Evolutionary conservation across 1,139 yeast genomes (phyloP).

Genomic region (Wickerhamomyces sp.): DNA sequence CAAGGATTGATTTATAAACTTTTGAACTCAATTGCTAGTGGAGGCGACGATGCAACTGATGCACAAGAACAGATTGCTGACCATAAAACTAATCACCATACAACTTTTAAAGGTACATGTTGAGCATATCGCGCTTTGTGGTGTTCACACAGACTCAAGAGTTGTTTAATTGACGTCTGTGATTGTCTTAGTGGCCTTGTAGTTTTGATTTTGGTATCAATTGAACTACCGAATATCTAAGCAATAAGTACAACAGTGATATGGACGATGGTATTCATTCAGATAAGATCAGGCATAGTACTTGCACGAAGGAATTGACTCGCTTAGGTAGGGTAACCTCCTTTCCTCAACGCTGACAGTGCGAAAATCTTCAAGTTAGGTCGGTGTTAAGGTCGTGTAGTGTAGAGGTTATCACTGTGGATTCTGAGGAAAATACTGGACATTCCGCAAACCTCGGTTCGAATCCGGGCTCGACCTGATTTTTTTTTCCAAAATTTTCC

Average conservation of each 20-base stretch:
- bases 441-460: conserved; percentile 47
- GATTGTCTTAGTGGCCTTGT: no score
- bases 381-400: conserved; percentile 19
- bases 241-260: no score
- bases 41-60: conserved; percentile 25
- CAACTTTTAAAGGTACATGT: conserved; percentile 53
- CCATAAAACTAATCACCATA: conserved; percentile 31
- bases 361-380: background rate
- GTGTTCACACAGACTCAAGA: no score
- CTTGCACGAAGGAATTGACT: no score
- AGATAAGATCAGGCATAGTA: no score
- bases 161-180: no score
- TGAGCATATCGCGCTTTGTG: conserved; percentile 15
- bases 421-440: conserved; percentile 20
- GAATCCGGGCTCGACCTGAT: conserved; percentile 49
- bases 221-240: no score
- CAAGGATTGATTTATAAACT: conserved; percentile 32
- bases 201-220: no score
- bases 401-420: conserved; percentile 28
- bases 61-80: conserved; percentile 22
- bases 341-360: no score
- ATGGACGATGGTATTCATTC: no score
- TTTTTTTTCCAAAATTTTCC: conserved; percentile 1
- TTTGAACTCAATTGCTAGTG: conserved; percentile 34
- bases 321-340: no score